phyloP scores from a whole-genome alignment of 2,329 filamentous ascomycete genomes.

The Cercospora berteroae region DNA sequence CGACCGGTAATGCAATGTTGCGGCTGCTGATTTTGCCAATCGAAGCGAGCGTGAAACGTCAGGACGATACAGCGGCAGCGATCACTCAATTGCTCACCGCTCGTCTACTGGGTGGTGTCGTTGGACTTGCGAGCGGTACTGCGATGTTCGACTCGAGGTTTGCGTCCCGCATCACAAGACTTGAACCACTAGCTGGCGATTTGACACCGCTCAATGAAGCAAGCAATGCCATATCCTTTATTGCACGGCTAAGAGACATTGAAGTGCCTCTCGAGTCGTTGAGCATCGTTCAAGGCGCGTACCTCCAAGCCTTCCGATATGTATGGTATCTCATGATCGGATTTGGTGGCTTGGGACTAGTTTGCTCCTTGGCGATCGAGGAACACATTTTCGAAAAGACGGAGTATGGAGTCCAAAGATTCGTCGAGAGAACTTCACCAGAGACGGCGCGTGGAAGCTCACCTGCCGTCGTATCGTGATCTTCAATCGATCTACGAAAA shows the following conservation, averaged over 20 bases:
- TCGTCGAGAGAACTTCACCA: too few relatives aligned
- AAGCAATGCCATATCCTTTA: not conserved
- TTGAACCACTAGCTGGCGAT: not conserved
- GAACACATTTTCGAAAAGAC: too few relatives aligned
- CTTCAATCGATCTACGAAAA: too few relatives aligned
- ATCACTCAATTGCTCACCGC: not conserved
- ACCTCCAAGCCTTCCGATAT: too few relatives aligned
- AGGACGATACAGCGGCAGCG: not conserved
- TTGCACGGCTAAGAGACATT: not conserved
- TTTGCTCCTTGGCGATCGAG: too few relatives aligned
- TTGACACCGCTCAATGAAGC: conserved; percentile 1
- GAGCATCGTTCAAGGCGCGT: too few relatives aligned
- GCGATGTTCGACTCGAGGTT: conserved; percentile 1
- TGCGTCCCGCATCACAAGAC: not conserved
- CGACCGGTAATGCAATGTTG: not conserved
- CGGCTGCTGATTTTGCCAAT: not conserved
- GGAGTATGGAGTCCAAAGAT: too few relatives aligned
- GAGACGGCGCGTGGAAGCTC: too few relatives aligned
- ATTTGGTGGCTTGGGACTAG: too few relatives aligned
- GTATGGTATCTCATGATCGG: too few relatives aligned
- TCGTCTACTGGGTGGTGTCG: not conserved
- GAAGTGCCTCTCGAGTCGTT: too few relatives aligned
- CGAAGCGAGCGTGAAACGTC: not conserved
- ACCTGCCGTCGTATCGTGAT: too few relatives aligned
- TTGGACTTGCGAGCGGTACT: conserved; percentile 1